A percentile compares a stretch with the other conserved stretches of the same genome.
Evolutionary conservation across 2,329 filamentous ascomycete species (phyloP).

Genomic region (Alternaria novae-zelandiae): DNA sequence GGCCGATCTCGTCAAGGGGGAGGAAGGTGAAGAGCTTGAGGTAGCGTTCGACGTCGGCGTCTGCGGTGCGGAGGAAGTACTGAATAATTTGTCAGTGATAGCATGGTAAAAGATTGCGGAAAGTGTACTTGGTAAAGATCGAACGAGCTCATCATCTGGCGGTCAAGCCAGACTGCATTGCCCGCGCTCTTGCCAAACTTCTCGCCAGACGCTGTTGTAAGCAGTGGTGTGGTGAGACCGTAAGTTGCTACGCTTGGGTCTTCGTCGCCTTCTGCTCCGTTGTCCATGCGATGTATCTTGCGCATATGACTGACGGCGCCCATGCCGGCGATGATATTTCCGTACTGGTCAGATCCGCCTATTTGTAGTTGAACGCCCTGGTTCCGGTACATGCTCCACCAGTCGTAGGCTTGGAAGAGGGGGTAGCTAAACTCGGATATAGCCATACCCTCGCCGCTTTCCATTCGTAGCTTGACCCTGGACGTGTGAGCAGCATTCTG

Average conservation of each 20-base stretch:
- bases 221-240: constrained; percentile 87
- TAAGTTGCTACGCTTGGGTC: constrained; percentile 62
- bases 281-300: constrained; percentile 37
- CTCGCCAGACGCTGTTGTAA: constrained; percentile 82
- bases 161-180: constrained; percentile 92
- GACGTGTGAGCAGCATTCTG: constrained; percentile 19
- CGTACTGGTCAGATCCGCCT: constrained; percentile 93
- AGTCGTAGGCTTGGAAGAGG: constrained; percentile 93
- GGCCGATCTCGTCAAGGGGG: constrained; percentile 70
- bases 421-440: constrained; percentile 94
- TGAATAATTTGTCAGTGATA: constrained; percentile 46
- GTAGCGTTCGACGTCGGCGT: constrained; percentile 80
- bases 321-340: constrained; percentile 91
- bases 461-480: constrained; percentile 81
- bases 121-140: constrained; percentile 75
- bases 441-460: constrained; percentile 89
- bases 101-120: neutral
- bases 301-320: constrained; percentile 81
- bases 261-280: constrained; percentile 26
- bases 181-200: constrained; percentile 97
- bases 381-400: constrained; percentile 82
- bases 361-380: constrained; percentile 82
- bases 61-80: constrained; percentile 84
- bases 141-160: constrained; percentile 78
- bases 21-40: constrained; percentile 92